Conservation (phyloP, 306 rosid genomes). For the Castanea mollissima region DNA sequence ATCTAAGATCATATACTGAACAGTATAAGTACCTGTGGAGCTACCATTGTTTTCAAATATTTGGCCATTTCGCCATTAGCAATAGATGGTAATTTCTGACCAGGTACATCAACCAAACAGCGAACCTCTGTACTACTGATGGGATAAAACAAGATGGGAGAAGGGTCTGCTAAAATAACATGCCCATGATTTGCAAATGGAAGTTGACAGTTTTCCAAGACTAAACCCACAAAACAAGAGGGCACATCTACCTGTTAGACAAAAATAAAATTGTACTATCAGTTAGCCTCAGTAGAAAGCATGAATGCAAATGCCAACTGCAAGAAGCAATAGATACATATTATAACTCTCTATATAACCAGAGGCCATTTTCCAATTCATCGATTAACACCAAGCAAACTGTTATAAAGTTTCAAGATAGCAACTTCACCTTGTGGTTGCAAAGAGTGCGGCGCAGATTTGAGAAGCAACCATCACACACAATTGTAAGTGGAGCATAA, state of each 20-base stretch:
- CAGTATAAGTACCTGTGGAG: constrained; percentile 50
- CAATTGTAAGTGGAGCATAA: constrained; percentile 62
- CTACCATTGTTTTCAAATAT: constrained; percentile 46
- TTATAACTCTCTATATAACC: neutral
- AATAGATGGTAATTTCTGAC: constrained; percentile 46
- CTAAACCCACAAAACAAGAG: constrained; percentile 55
- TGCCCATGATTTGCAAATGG: constrained; percentile 64
- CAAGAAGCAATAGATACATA: neutral
- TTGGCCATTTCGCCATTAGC: constrained; percentile 49
- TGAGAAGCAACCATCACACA: constrained; percentile 76
- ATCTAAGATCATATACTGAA: neutral
- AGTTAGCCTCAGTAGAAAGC: neutral
- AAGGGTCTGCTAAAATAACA: constrained; percentile 56
- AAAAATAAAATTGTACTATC: neutral
- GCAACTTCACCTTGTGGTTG: constrained; percentile 46
- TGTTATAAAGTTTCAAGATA: neutral
- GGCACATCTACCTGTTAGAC: constrained; percentile 46
- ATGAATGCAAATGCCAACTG: neutral
- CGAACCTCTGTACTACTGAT: constrained; percentile 61
- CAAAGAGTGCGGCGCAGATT: constrained; percentile 59
- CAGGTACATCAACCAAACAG: constrained; percentile 60
- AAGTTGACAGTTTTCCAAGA: constrained; percentile 57
- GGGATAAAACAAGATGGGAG: constrained; percentile 56
- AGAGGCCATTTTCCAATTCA: neutral
- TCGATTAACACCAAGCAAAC: neutral